Evolutionary conservation across 2,329 filamentous ascomycete genomes (phyloP), one percentile per base, ranked within the genome.

Genomic region (Xylariaceae sp.): DNA sequence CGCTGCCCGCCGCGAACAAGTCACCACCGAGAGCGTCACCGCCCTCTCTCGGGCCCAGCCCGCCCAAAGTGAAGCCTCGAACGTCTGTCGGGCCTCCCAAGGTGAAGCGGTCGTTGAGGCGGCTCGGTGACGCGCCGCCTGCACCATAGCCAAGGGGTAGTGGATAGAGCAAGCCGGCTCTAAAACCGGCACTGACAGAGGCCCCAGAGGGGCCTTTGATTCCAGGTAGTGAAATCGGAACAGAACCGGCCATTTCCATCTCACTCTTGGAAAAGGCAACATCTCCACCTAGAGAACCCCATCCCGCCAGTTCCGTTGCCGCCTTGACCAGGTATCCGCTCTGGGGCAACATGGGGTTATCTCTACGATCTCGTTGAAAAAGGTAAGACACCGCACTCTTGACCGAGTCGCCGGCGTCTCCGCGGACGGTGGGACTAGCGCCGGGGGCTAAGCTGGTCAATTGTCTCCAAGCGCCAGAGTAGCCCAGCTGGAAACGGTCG

Each of bases 251-350:
- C 2, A 86, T 68, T 58, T 96, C 90, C 12, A 90, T 51, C 57
- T 96, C 89, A n/a, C 80, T 78, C 62, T 94, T 98, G 58, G 78
- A 86, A 59, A 95, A 96, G n/a, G 83, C 80, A 1, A 94, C 88
- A 50, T 96, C 92, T 24, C 92, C 92, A 42, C 75, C 76, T 13
- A 98, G 65, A 0, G 83, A 79, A 0, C 90, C 88, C 59, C 83
- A 78, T 9, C 92, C 90, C 3, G 92, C 90, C n/a, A 96, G 58
- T 53, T 96, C 90, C 18, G 83, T 75, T 16, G 78, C 67, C 1
- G 83, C 77, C 55, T 87, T 88, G 18, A 90, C 51, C 46, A 93
- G 74, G 57, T 90, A 92, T 19, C 92, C 92, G 36, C 72, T 70
- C 37, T 82, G 82, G 0, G 92, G 89, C 6, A 98, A 72, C 55